A percentile compares a stretch with the other conserved stretches of the same genome.
phyloP scores from a whole-genome alignment of 1,139 yeast species.

The Sugiyamaella japonica region DNA sequence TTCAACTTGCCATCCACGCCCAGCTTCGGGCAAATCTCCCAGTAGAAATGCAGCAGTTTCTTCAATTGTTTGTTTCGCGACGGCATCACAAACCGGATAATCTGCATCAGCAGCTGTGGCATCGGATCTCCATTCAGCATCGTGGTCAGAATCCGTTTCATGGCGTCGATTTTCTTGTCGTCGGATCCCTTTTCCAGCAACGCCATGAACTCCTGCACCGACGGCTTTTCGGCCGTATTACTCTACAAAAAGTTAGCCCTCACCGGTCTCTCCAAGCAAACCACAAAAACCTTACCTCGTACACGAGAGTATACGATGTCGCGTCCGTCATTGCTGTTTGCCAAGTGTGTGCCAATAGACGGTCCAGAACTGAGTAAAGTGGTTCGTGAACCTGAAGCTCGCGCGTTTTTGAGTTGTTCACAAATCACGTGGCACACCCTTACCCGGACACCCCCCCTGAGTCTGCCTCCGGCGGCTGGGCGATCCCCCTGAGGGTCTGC shows the following conservation, averaged over 20 bases:
- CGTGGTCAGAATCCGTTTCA: conserved; percentile 81
- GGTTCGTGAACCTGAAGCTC: conserved; percentile 5
- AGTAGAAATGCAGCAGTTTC: conserved; percentile 88
- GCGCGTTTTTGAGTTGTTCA: conserved; percentile 19
- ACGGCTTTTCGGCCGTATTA: conserved; percentile 57
- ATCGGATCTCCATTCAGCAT: conserved; percentile 92
- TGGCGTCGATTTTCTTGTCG: conserved; percentile 81
- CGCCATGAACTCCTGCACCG: conserved; percentile 73
- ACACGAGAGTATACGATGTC: conserved; percentile 40
- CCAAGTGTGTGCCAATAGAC: background rate
- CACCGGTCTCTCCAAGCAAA: no score
- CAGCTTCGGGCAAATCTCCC: conserved; percentile 97
- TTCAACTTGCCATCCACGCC: conserved; percentile 87
- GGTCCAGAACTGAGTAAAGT: background rate
- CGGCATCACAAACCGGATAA: conserved; percentile 96
- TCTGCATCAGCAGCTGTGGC: conserved; percentile 96
- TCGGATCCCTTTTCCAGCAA: conserved; percentile 88
- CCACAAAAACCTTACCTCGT: conserved; percentile 37
- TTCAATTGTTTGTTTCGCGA: conserved; percentile 87
- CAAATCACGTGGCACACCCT: conserved; percentile 21
- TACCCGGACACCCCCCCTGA: background rate
- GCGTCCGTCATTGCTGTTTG: conserved; percentile 36
- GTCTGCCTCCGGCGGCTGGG: no score
- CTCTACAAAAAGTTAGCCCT: conserved; percentile 25
- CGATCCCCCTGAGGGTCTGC: no score